A percentile compares a stretch with the other conserved stretches of the same genome.
phyloP scores from a whole-genome alignment of 352 stramenopile genomes.

The Phytophthora pseudosyringae region DNA sequence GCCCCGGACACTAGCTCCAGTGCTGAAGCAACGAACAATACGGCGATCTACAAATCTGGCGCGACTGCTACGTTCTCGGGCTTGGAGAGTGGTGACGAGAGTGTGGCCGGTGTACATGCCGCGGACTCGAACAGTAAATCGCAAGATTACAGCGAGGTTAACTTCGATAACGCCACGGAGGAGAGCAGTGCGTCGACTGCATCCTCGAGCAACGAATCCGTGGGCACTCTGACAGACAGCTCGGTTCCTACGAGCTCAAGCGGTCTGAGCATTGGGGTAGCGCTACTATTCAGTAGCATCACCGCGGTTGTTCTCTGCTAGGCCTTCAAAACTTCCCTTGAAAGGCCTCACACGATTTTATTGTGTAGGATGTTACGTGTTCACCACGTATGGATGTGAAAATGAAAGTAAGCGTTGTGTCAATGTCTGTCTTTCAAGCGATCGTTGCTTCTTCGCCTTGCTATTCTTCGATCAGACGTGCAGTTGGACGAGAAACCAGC shows the following conservation, averaged over 20 bases:
- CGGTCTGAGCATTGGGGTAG: not conserved
- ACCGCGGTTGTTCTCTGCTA: conserved; percentile 2
- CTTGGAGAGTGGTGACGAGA: conserved; percentile 6
- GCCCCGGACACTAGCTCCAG: not conserved
- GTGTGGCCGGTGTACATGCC: conserved; percentile 22
- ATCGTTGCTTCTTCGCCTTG: not conserved
- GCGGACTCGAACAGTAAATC: conserved; percentile 10
- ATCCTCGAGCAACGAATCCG: conserved; percentile 13
- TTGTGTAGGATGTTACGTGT: conserved; percentile 20
- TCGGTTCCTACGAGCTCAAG: not conserved
- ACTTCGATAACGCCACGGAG: conserved; percentile 7
- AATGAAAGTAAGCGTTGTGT: conserved; percentile 3
- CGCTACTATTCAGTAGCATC: conserved; percentile 3
- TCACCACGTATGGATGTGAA: conserved; percentile 12
- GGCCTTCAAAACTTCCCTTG: not conserved
- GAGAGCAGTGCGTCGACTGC: not conserved
- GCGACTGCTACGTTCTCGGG: conserved; percentile 13
- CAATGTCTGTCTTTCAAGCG: not conserved
- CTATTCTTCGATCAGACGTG: conserved; percentile 32
- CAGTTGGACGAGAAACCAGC: conserved; percentile 37
- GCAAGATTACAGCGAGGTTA: conserved; percentile 4
- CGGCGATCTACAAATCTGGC: conserved; percentile 11
- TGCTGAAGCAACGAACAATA: not conserved
- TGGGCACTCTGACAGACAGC: conserved; percentile 17
- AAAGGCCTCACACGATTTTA: not conserved